Base-by-base conservation (phyloP, 768 basidiomycete genomes). In the Daedaleopsis nitida region DNA sequence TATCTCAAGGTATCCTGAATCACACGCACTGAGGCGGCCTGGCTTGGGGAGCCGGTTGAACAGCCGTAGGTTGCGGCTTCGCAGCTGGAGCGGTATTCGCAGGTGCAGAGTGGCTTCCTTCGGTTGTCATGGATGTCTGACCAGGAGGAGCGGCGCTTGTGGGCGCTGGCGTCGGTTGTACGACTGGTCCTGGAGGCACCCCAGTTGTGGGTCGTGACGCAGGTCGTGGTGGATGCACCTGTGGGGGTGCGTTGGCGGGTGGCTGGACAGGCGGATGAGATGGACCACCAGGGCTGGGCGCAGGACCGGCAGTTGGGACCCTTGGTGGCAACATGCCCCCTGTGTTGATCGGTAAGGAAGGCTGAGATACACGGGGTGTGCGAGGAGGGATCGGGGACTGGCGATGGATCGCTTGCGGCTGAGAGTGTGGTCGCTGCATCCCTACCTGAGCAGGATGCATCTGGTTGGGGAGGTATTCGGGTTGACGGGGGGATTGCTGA, bases 401-500 rank as follows among this genome's bases (percentile, higher is more conserved):
- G 49, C 77, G 79, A 44, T 81, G 79, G 3, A 57, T 54, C 21
- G 73, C 75, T 59, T 83, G 84, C 3, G 83, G 85, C 59, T 87
- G 87, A 4, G 86, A 86, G 53, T 83, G 86, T 23, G 86, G 86
- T 43, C 84, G 78, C 63, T 77, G 82, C 44, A 64, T 24, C 14
- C 43, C 13, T 5, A 52, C 53, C 4, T 38, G 21, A 2, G 12
- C 57, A 11, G 62, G 59, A 80, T 81, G 58, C 56, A 68, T 59
- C 63, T 73, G 77, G 21, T 52, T 57, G 35, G 69, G 67, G 45
- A 68, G 68, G 53, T 80, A 81, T 19, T 75, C 64, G 55, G 75
- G 74, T 52, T 76, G 76, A 48, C 75, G 78, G 5, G 81, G 79
- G 45, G 82, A 80, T 60, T 81, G 80, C 58, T 80, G 83, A 12